phyloP scores from a whole-genome alignment of 345 rosid species.

The Acer yangbiense region DNA sequence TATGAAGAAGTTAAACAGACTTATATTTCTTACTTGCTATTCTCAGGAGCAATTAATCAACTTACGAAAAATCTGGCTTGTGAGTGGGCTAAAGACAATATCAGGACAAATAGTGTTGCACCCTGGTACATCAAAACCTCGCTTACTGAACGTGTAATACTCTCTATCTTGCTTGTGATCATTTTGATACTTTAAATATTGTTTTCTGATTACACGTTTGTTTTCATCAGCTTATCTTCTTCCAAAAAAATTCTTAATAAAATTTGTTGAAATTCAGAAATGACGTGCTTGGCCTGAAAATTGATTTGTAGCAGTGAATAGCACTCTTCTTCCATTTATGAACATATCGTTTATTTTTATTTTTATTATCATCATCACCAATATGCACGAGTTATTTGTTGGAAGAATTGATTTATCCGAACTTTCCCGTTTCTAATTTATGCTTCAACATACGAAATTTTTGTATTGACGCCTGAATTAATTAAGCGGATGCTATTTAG shows the following conservation, averaged over 20 bases:
- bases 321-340: not conserved
- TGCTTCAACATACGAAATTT: not conserved
- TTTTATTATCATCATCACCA: not conserved
- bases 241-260: not conserved
- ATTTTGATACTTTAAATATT: not conserved
- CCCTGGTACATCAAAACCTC: constrained; percentile 89
- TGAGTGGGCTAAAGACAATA: constrained; percentile 94
- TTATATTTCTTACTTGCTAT: constrained; percentile 5
- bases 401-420: not conserved
- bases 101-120: constrained; percentile 74
- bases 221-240: not conserved
- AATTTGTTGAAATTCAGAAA: not conserved
- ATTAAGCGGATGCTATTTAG: not conserved
- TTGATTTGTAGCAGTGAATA: not conserved
- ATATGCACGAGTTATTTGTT: no score
- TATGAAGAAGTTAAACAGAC: no score
- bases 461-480: not conserved
- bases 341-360: not conserved
- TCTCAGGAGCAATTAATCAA: constrained; percentile 78
- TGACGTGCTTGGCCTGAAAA: not conserved
- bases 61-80: constrained; percentile 84
- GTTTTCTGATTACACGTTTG: not conserved
- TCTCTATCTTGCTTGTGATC: not conserved
- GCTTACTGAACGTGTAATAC: constrained; percentile 61
- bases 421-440: not conserved